Conservation (phyloP, 768 basidiomycete genomes). For the Leucocoprinus leucothites region DNA sequence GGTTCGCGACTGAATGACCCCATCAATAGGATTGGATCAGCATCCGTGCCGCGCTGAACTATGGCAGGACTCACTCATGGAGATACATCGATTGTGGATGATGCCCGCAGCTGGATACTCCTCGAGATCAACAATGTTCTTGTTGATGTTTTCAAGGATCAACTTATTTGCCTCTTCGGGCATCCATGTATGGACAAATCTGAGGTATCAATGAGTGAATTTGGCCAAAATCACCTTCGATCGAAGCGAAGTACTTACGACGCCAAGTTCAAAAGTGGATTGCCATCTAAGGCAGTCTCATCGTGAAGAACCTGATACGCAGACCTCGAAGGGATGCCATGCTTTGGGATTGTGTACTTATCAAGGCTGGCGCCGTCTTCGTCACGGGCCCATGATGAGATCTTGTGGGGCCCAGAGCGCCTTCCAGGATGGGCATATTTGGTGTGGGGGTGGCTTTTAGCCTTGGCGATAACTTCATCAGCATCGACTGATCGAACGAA, state of each 20-base stretch:
- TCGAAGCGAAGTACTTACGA: conserved; percentile 41
- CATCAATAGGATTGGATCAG: conserved; percentile 5
- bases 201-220: conserved; percentile 10
- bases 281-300: conserved; percentile 56
- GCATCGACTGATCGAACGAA: conserved; percentile 36
- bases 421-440: conserved; percentile 28
- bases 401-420: conserved; percentile 25
- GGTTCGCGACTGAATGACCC: conserved; percentile 39
- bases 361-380: conserved; percentile 36
- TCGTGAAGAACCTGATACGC: conserved; percentile 52
- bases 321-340: conserved; percentile 40
- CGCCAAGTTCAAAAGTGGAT: conserved; percentile 60
- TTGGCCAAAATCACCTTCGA: no score
- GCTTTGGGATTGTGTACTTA: conserved; percentile 43
- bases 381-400: conserved; percentile 34
- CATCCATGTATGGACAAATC: conserved; percentile 59
- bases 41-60: not conserved
- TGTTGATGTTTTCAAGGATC: conserved; percentile 60
- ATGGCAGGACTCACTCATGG: conserved; percentile 42
- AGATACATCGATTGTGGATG: conserved; percentile 52
- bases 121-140: conserved; percentile 66
- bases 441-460: conserved; percentile 35
- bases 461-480: conserved; percentile 42
- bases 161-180: conserved; percentile 50
- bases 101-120: conserved; percentile 58